Conservation (phyloP, 805 yeast species). For the Metschnikowia drakensbergensis region DNA sequence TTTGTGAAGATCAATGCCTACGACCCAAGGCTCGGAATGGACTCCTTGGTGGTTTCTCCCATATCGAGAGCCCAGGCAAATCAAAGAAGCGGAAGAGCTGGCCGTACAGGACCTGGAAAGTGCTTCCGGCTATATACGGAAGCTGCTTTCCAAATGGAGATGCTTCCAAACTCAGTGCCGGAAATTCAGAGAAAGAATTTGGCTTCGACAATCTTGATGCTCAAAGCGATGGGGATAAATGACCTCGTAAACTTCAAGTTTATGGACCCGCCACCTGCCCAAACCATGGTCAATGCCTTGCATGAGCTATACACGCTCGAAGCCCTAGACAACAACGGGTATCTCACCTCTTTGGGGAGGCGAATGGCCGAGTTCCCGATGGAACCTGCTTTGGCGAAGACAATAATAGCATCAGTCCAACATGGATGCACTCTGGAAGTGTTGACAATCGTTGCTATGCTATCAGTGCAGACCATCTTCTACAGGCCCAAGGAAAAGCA, state of each 20-base stretch:
- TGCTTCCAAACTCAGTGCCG: conserved; percentile 78
- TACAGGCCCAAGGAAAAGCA: conserved; percentile 77
- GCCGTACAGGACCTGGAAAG: conserved; percentile 94
- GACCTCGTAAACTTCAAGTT: conserved; percentile 80
- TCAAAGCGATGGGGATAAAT: conserved; percentile 87
- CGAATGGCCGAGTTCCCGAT: conserved; percentile 92
- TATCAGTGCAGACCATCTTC: conserved; percentile 80
- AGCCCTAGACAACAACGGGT: conserved; percentile 78
- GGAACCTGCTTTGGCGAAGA: conserved; percentile 84
- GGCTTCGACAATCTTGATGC: conserved; percentile 74
- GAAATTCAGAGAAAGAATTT: conserved; percentile 90
- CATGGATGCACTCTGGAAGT: conserved; percentile 77
- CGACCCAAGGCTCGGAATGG: conserved; percentile 89
- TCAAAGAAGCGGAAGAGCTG: conserved; percentile 96
- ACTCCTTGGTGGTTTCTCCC: conserved; percentile 74
- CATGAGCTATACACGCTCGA: conserved; percentile 80
- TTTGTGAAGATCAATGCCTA: conserved; percentile 87
- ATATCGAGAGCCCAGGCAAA: conserved; percentile 95
- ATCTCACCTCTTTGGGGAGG: conserved; percentile 70
- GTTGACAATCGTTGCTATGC: conserved; percentile 80
- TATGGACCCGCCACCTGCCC: conserved; percentile 87
- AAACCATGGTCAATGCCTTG: conserved; percentile 68
- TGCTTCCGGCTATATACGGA: conserved; percentile 92
- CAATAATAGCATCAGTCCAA: conserved; percentile 67
- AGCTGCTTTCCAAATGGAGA: conserved; percentile 69